Percentiles rank a stretch among this genome's conserved stretches.
Evolutionary conservation across 345 rosid genomes (phyloP).

Genomic region (Populus nigra): DNA sequence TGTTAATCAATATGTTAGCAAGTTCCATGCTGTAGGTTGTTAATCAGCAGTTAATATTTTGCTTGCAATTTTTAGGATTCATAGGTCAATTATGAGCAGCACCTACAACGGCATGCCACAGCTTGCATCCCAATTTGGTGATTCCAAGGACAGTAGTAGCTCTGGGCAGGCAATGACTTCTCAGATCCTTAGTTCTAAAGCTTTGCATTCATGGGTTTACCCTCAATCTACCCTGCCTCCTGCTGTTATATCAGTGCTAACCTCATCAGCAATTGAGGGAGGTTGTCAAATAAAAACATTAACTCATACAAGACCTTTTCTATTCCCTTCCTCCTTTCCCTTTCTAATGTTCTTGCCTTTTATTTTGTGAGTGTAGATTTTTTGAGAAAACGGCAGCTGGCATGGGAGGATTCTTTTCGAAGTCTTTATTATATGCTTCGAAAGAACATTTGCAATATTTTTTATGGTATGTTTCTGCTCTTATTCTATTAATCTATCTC

Average conservation of each 20-base stretch:
- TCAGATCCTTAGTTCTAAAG: conserved; percentile 42
- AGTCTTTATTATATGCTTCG: conserved; percentile 82
- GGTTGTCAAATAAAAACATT: conserved; percentile 45
- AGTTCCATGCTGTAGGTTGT: not conserved
- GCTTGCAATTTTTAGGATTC: conserved; percentile 52
- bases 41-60: conserved; percentile 10
- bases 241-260: conserved; percentile 59
- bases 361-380: conserved; percentile 59
- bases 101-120: conserved; percentile 49
- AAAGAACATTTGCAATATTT: conserved; percentile 61
- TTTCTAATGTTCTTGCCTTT: conserved; percentile 20
- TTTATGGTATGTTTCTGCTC: conserved; percentile 60
- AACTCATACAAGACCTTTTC: not conserved
- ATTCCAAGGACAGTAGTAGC: conserved; percentile 27
- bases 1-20: not conserved
- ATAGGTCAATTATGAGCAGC: conserved; percentile 53
- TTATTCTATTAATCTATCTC: not conserved
- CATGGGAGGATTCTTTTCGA: conserved; percentile 92
- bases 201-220: conserved; percentile 84
- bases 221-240: conserved; percentile 85
- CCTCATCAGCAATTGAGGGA: conserved; percentile 53
- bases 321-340: conserved; percentile 4
- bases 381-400: conserved; percentile 56
- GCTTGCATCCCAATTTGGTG: conserved; percentile 28
- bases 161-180: conserved; percentile 38